Evolutionary conservation across 805 yeast species (phyloP), one percentile per base, ranked within the genome.

Genomic region (Deakozyma indianensis): DNA sequence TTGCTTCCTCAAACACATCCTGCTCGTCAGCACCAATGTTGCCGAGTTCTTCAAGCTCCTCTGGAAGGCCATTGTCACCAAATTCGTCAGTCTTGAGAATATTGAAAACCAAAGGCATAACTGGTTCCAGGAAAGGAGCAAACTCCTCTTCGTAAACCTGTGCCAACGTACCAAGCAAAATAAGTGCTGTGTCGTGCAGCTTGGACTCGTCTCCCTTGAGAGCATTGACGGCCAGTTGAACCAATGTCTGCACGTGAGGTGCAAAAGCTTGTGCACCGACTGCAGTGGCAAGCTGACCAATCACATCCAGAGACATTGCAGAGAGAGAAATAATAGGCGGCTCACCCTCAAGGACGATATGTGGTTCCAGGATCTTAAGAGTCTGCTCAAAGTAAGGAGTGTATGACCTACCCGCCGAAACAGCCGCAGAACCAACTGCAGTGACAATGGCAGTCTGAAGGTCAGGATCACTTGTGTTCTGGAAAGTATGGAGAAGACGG

Each of bases 351-450:
- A 78, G 69, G 21, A 56, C 74, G 56, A 88, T 78, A 61, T 78
- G 90, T 50, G 86, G 87, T 64, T 85, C 92, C 56, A 92, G 73
- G 51, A 74, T 75, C 61, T 80, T 78, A 54, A 90, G 77, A 44
- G 96, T 83, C 51, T 78, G 74, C 58, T 78, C 75, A 64, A 90
- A 90, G 69, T 74, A 92, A 49, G 97, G 96, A 49, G 74, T 69
- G 66, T 84, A 92, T 35, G 83, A 74, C 56, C 80, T 79, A 65
- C 96, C 96, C 41, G 95, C 78, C 47, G 97, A 95, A 60, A 81
- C 87, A 23, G 98, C 97, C 48, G 95, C 85, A 35, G 97, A 88
- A 46, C 97, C 97, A 61, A 92, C 84, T 35, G 96, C 96, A 45
- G 95, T 83, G 48, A 92, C 96, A 16, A 68, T 62, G 15, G 94